Evolutionary conservation across 2,329 filamentous ascomycete genomes (phyloP).

Genomic region (Pseudogymnoascus sp.): DNA sequence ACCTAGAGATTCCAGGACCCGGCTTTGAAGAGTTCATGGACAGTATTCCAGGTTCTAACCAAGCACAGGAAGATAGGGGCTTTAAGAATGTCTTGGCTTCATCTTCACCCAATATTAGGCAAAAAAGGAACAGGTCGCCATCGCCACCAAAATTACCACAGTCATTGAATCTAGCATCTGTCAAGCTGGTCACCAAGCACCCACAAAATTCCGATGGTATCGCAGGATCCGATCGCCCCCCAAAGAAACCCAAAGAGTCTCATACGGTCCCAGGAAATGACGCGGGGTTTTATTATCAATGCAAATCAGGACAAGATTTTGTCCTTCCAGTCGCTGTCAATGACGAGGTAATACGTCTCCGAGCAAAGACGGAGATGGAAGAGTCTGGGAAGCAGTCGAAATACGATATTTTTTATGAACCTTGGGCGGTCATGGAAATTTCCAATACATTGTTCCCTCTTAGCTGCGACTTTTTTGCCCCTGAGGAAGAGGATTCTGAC

Average conservation of each 20-base stretch:
- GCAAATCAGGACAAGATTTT: slow-evolving; percentile 1
- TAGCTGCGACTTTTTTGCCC: background rate
- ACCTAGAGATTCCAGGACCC: background rate
- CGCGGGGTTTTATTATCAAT: background rate
- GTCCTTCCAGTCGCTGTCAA: background rate
- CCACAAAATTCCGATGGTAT: too few species aligned
- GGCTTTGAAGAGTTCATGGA: background rate
- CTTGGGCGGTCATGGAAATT: slow-evolving; percentile 8
- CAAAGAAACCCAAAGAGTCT: background rate
- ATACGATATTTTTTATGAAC: slow-evolving; percentile 10
- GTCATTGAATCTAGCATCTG: background rate
- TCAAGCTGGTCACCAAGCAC: background rate
- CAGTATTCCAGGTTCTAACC: background rate
- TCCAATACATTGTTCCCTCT: background rate
- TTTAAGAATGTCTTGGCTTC: background rate
- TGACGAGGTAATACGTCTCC: background rate
- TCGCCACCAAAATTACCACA: background rate
- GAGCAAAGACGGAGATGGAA: background rate
- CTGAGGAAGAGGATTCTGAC: background rate
- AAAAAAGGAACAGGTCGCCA: background rate
- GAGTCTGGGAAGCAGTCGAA: slow-evolving; percentile 6
- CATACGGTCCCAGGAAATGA: background rate
- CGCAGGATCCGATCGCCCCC: background rate
- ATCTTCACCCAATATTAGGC: background rate
- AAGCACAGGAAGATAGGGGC: too few species aligned